Percentiles rank a stretch among this genome's conserved stretches.
phyloP scores from a whole-genome alignment of 495 filamentous ascomycete genomes.

The Hypoxylon lenormandii region DNA sequence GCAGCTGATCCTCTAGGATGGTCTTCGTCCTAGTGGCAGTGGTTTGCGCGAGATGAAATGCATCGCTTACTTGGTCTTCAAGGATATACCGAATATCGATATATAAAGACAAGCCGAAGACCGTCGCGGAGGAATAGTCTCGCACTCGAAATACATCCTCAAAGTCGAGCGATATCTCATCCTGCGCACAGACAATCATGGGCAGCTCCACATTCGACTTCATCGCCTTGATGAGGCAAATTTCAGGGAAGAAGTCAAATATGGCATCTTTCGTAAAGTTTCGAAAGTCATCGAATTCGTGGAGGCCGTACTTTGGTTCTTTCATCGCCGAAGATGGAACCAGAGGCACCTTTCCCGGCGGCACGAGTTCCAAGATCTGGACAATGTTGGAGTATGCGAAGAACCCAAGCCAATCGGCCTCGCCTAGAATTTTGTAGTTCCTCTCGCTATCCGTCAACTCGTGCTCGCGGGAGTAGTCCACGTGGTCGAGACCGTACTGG shows the following conservation, averaged over 20 bases:
- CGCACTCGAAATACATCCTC: slow-evolving; percentile 26
- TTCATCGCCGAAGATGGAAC: slow-evolving; percentile 19
- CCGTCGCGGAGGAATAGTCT: slow-evolving; percentile 17
- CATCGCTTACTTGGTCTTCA: slow-evolving; percentile 34
- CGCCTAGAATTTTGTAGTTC: slow-evolving; percentile 41
- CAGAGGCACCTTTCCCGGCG: slow-evolving; percentile 44
- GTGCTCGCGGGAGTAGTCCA: slow-evolving; percentile 45
- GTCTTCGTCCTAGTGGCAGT: slow-evolving; percentile 27
- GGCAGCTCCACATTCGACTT: slow-evolving; percentile 30
- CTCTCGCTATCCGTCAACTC: slow-evolving; percentile 17
- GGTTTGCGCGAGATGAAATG: slow-evolving; percentile 38
- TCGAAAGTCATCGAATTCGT: slow-evolving; percentile 21
- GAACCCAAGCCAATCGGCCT: slow-evolving; percentile 45
- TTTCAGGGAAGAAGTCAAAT: slow-evolving; percentile 37
- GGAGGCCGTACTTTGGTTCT: slow-evolving; percentile 37
- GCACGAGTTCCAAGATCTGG: slow-evolving; percentile 3
- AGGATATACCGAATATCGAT: slow-evolving; percentile 51
- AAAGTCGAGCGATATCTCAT: slow-evolving; percentile 39
- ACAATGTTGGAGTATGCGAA: slow-evolving; percentile 18
- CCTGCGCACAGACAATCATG: slow-evolving; percentile 30
- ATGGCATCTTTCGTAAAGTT: slow-evolving; percentile 27
- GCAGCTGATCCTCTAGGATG: slow-evolving; percentile 20
- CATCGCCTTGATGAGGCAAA: slow-evolving; percentile 37
- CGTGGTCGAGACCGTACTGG: slow-evolving; percentile 41
- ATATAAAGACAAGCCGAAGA: slow-evolving; percentile 47